Evolutionary conservation across 2,329 filamentous ascomycete genomes (phyloP).

Genomic region (Paraphoma chrysanthemicola): DNA sequence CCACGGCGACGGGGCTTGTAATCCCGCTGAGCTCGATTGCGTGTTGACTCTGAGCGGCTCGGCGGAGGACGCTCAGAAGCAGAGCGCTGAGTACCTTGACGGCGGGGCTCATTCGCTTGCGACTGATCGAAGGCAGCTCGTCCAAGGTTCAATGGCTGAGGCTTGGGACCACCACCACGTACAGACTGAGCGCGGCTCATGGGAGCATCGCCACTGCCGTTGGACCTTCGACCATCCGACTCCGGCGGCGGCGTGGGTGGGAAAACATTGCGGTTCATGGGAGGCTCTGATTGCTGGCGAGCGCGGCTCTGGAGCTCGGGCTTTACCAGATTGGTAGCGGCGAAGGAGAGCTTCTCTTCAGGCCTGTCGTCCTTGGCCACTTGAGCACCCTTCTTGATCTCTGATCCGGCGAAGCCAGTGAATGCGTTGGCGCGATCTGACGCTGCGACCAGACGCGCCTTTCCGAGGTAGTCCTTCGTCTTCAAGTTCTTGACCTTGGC

Average conservation of each 20-base stretch:
- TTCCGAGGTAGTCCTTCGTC: conserved; percentile 96
- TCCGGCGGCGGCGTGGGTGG: conserved; percentile 99
- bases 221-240: conserved; percentile 66
- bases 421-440: conserved; percentile 82
- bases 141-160: conserved; percentile 57
- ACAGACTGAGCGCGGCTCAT: conserved; percentile 58
- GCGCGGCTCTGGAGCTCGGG: conserved; percentile 77
- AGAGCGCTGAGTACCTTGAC: conserved; percentile 49
- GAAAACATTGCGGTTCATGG: conserved; percentile 80
- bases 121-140: conserved; percentile 56
- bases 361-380: conserved; percentile 78
- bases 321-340: conserved; percentile 91
- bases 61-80: conserved; percentile 53
- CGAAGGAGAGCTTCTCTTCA: conserved; percentile 84
- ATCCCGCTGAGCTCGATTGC: conserved; percentile 32
- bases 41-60: conserved; percentile 44
- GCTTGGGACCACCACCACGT: conserved; percentile 56
- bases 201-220: conserved; percentile 36
- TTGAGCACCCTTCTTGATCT: conserved; percentile 71
- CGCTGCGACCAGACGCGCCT: conserved; percentile 90
- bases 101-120: conserved; percentile 38
- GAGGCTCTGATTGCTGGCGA: conserved; percentile 85
- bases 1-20: conserved; percentile 39
- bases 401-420: conserved; percentile 80
- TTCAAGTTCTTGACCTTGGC: conserved; percentile 98